Conservation (phyloP, 192 early-diverging fungal genomes). For the Linnemannia zychae region DNA sequence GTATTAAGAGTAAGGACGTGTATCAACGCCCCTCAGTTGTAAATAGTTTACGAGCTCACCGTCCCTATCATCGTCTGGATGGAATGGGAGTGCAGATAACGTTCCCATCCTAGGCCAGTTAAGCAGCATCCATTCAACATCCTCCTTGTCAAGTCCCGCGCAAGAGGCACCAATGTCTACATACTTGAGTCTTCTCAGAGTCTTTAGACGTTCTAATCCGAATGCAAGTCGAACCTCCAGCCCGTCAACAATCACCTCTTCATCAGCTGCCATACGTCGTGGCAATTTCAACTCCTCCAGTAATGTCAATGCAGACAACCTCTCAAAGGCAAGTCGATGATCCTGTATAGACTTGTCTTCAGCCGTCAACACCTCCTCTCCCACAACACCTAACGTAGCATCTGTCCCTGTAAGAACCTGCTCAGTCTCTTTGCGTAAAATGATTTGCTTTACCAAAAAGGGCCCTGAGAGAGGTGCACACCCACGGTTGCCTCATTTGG, state of each 20-base stretch:
- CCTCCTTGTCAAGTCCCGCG: too few species aligned
- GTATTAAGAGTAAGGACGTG: not conserved
- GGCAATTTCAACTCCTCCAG: not conserved
- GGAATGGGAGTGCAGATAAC: too few species aligned
- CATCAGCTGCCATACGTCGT: not conserved
- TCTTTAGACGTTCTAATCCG: too few species aligned
- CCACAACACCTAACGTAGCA: not conserved
- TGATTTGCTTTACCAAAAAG: not conserved
- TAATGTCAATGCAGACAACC: not conserved
- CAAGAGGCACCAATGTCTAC: too few species aligned
- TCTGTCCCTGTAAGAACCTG: not conserved
- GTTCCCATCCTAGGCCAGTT: too few species aligned
- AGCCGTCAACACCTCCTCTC: not conserved
- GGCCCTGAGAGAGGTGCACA: not conserved
- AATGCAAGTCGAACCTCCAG: too few species aligned
- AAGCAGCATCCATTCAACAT: too few species aligned
- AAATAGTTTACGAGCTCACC: not conserved
- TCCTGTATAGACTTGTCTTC: not conserved
- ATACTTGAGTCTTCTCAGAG: too few species aligned
- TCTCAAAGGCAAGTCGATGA: not conserved
- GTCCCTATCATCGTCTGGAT: not conserved
- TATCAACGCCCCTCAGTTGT: not conserved
- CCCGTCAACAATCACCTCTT: too few species aligned
- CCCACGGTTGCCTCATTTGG: not conserved
- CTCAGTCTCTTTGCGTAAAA: not conserved